Evolutionary conservation across 78 protist genomes (phyloP), one percentile per base, ranked within the genome.

Genomic region (Cavenderia fasciculata): DNA sequence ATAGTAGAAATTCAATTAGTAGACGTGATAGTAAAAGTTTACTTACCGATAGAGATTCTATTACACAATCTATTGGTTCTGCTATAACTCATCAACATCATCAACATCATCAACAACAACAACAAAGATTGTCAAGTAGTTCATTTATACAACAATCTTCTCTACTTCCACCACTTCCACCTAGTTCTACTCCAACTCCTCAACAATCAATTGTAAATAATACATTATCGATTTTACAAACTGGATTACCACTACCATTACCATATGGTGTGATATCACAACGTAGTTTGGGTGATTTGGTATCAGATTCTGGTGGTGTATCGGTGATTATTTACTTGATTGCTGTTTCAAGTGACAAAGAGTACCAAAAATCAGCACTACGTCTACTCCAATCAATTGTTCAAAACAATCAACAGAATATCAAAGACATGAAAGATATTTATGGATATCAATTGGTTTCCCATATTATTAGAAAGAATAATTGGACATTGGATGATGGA

Each of bases 241-340:
- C 69, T 14, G 90, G 90, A 8, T 29, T 82, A 7, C 90, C 90
- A 34, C 33, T n/a, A 1, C 78, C 90, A 19, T 33, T 82, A 18
- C 90, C 90, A 33, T 27, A 54, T 16, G 90, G 90, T 31, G 90
- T 82, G 2, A 82, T 82, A 2, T 66, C 79, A 23, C 90, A 82
- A 54, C 57, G 72, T 31, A 78, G 90, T 14, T 65, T 87, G 38
- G 74, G 52, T 38, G 93, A 87, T 29, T 51, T 40, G 0, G 47
- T 87, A 4, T 27, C 63, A 27, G 70, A 87, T 38, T 57, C 72
- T 23, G 93, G 93, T 25, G 93, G 93, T 49, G 86, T 87, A 5
- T 49, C 73, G 23, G 85, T 87, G 2, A 56, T 87, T 29, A 59
- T 87, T 19, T 87, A 77, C 29, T 49, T 82, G 1, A 52, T 82